Conservation (phyloP, 1,139 yeast genomes). For the Kodamaea sp. region DNA sequence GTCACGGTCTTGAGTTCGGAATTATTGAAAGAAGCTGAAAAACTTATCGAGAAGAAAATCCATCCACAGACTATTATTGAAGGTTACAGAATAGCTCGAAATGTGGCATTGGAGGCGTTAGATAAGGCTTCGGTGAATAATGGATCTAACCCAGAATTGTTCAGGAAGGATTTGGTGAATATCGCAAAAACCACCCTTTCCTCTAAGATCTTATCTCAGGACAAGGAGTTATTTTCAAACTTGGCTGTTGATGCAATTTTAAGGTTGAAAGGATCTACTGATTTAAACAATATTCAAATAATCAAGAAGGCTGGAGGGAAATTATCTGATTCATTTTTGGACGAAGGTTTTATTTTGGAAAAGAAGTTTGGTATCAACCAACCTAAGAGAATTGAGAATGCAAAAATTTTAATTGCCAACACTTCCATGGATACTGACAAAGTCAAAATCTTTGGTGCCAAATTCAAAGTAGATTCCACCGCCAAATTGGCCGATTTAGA, state of each 20-base stretch:
- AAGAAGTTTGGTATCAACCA: constrained; percentile 94
- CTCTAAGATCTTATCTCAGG: constrained; percentile 92
- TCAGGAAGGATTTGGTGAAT: constrained; percentile 75
- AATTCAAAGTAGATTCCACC: constrained; percentile 94
- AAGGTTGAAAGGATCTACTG: constrained; percentile 91
- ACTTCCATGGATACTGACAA: constrained; percentile 98
- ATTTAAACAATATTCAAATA: constrained; percentile 90
- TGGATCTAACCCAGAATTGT: constrained; percentile 58
- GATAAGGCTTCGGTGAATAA: constrained; percentile 78
- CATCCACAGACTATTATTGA: constrained; percentile 98
- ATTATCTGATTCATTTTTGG: constrained; percentile 86
- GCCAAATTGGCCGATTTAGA: constrained; percentile 93
- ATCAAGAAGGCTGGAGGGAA: constrained; percentile 94
- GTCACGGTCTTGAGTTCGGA: constrained; percentile 91
- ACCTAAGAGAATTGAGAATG: constrained; percentile 81
- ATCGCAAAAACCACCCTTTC: constrained; percentile 94
- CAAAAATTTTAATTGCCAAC: constrained; percentile 87
- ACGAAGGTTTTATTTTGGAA: constrained; percentile 91
- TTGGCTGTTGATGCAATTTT: constrained; percentile 94
- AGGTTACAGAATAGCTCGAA: constrained; percentile 88
- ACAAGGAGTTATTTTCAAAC: constrained; percentile 82
- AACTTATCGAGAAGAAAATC: constrained; percentile 84
- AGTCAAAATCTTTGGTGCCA: constrained; percentile 96
- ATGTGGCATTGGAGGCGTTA: constrained; percentile 79
- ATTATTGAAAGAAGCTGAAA: constrained; percentile 91